Conservation (phyloP, 2,329 filamentous ascomycete genomes). For the Lecanicillium sp. region DNA sequence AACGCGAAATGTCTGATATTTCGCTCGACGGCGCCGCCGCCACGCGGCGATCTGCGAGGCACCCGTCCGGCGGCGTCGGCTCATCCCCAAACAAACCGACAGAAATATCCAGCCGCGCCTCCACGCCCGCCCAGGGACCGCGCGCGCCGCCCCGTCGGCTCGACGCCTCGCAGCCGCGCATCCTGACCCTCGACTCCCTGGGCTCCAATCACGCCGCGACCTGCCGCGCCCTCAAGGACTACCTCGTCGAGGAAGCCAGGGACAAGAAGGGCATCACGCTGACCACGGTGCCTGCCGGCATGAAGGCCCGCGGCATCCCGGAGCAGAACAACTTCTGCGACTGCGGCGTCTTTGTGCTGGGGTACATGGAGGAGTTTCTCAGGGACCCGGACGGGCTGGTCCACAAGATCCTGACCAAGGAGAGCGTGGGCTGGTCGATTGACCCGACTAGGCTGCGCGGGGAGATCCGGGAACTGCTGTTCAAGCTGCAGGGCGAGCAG, state of each 20-base stretch:
- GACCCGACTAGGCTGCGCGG: constrained; percentile 54
- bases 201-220: constrained; percentile 58
- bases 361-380: constrained; percentile 79
- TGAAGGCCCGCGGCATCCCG: constrained; percentile 71
- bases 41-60: constrained; percentile 1
- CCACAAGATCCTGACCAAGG: constrained; percentile 56
- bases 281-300: constrained; percentile 34
- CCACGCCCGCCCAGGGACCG: neutral
- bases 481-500: constrained; percentile 56
- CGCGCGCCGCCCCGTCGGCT: constrained; percentile 19
- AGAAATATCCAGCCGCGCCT: neutral
- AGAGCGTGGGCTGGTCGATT: constrained; percentile 47
- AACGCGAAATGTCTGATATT: constrained; percentile 20
- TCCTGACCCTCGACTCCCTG: constrained; percentile 86
- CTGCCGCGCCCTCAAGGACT: constrained; percentile 65
- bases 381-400: constrained; percentile 66
- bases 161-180: constrained; percentile 54
- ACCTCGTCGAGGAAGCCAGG: constrained; percentile 67
- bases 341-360: constrained; percentile 81
- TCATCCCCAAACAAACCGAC: neutral
- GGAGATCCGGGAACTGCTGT: constrained; percentile 60
- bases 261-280: constrained; percentile 48
- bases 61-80: neutral
- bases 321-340: constrained; percentile 79
- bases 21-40: constrained; percentile 19